Evolutionary conservation across 768 basidiomycete genomes (phyloP).

Genomic region (Boletus eberwhitei): DNA sequence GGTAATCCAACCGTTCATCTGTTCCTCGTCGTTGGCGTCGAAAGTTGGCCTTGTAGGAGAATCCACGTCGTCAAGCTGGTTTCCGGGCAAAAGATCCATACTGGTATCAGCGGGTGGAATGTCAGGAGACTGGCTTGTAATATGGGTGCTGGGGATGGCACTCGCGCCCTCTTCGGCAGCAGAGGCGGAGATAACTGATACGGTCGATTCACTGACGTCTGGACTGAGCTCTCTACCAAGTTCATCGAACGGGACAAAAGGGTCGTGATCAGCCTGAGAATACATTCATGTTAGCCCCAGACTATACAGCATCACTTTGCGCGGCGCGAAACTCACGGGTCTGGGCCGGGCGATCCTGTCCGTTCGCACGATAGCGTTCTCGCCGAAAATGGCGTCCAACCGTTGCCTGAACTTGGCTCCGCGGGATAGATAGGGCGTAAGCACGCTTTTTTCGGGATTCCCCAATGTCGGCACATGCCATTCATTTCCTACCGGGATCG

Average conservation of each 20-base stretch:
- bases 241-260: conserved; percentile 6
- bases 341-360: conserved; percentile 22
- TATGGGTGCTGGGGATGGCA: conserved; percentile 13
- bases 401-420: conserved; percentile 20
- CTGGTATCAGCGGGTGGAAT: not conserved
- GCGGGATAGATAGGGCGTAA: conserved; percentile 19
- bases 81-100: not conserved
- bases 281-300: not conserved
- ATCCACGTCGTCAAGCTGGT: not conserved
- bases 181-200: not conserved
- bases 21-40: conserved; percentile 1
- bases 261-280: conserved; percentile 14
- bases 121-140: conserved; percentile 21
- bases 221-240: conserved; percentile 1
- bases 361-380: conserved; percentile 17
- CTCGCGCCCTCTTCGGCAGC: not conserved
- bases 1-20: conserved; percentile 16
- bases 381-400: conserved; percentile 19
- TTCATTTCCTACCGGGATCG: not conserved
- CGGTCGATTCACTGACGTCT: conserved; percentile 1
- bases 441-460: not conserved
- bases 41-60: not conserved
- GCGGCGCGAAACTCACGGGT: conserved; percentile 13
- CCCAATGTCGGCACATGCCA: not conserved
- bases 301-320: not conserved